Percentiles rank a stretch among this genome's conserved stretches.
These are phyloP conservation scores for Xylaria sp. DNA, from an alignment of 2,329 filamentous ascomycete species.

Conservation along the genomic window DNA sequence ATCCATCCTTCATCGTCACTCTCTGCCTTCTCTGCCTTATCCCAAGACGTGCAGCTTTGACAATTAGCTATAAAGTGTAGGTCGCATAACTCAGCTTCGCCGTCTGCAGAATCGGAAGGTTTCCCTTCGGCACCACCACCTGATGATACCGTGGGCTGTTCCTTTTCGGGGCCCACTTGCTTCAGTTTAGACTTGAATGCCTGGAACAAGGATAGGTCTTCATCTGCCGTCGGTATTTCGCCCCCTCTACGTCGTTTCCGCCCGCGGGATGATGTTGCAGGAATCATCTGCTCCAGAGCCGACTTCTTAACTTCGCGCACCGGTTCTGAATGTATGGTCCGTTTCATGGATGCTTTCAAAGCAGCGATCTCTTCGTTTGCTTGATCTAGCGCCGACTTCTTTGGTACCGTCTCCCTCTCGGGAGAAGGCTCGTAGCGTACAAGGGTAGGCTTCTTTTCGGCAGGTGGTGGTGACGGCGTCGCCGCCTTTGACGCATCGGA, in stretches of 20 bases:
- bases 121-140: conserved; percentile 46
- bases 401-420: conserved; percentile 49
- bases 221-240: conserved; percentile 60
- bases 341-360: conserved; percentile 83
- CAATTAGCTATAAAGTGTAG: conserved; percentile 96
- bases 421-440: conserved; percentile 51
- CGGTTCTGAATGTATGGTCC: conserved; percentile 64
- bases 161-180: conserved; percentile 55
- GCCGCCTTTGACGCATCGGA: conserved; percentile 38
- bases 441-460: conserved; percentile 41
- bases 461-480: conserved; percentile 38
- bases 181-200: conserved; percentile 85
- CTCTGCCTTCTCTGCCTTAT: conserved; percentile 65
- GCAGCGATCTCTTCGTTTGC: conserved; percentile 85
- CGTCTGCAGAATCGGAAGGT: conserved; percentile 59
- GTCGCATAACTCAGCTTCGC: conserved; percentile 84
- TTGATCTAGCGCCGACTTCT: conserved; percentile 69
- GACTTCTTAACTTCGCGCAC: conserved; percentile 72
- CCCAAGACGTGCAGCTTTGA: conserved; percentile 90
- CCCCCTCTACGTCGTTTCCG: conserved; percentile 74
- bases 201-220: conserved; percentile 78
- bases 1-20: conserved; percentile 81
- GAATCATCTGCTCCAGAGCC: conserved; percentile 78
- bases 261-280: conserved; percentile 74
- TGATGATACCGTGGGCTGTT: conserved; percentile 36